phyloP scores from a whole-genome alignment of 2,329 filamentous ascomycete genomes.

The Sclerotinia borealis region DNA sequence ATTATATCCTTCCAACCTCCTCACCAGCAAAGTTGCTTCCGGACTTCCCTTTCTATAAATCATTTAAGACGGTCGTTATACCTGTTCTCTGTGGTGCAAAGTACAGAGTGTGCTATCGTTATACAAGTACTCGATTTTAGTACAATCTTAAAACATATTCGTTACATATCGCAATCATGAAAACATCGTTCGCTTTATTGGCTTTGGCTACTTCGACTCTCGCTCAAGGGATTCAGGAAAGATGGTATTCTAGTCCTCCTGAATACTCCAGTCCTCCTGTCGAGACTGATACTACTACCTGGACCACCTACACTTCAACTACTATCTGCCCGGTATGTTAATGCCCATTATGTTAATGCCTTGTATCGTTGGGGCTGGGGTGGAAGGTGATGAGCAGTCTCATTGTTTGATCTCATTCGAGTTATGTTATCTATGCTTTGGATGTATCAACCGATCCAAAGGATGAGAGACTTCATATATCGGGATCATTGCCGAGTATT shows the following conservation, averaged over 20 bases:
- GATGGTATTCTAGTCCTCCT: constrained; percentile 10
- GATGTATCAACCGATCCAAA: neutral
- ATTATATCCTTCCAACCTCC: constrained; percentile 5
- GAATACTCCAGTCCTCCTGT: neutral
- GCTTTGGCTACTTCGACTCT: constrained; percentile 11
- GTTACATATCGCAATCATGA: constrained; percentile 7
- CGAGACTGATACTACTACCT: constrained; percentile 4
- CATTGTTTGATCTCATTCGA: neutral
- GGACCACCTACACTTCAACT: constrained; percentile 10
- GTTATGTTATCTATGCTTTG: neutral
- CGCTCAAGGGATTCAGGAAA: constrained; percentile 8
- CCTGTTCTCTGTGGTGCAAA: constrained; percentile 1
- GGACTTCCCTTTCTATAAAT: neutral
- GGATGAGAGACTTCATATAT: neutral
- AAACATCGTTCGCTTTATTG: constrained; percentile 4
- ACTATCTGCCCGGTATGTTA: constrained; percentile 10
- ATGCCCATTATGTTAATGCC: neutral
- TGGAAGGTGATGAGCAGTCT: neutral
- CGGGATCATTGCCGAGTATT: neutral
- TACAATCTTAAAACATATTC: neutral
- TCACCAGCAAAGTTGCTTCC: neutral
- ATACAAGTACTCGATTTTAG: neutral
- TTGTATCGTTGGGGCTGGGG: neutral
- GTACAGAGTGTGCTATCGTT: constrained; percentile 4
- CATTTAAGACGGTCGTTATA: constrained; percentile 11